Percentiles rank a stretch among this genome's conserved stretches.
Conservation (phyloP, 2,329 filamentous ascomycete genomes). For the Plenodomus biglobosus region DNA sequence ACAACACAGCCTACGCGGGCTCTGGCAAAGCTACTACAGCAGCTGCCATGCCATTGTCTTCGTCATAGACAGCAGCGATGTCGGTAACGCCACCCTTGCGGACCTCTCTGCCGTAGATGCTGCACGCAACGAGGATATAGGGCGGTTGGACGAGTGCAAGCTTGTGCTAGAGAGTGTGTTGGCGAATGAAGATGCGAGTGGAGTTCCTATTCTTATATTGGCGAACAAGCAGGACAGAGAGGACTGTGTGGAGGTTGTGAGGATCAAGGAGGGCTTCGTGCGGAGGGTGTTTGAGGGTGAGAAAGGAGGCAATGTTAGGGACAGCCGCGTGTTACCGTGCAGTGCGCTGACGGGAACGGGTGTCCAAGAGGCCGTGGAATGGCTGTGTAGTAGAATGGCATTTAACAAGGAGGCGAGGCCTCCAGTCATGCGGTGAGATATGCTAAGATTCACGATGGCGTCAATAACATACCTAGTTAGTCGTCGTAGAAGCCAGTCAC, state of each 20-base stretch:
- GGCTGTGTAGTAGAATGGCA: conserved; percentile 86
- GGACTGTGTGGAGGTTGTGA: conserved; percentile 94
- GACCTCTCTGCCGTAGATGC: conserved; percentile 43
- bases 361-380: conserved; percentile 94
- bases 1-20: conserved; percentile 80
- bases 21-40: conserved; percentile 96
- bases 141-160: conserved; percentile 82
- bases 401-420: conserved; percentile 96
- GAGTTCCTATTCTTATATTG: conserved; percentile 86
- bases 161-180: conserved; percentile 88
- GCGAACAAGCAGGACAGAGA: conserved; percentile 98
- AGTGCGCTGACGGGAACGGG: conserved; percentile 83
- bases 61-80: conserved; percentile 92
- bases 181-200: conserved; percentile 82
- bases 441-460: not conserved
- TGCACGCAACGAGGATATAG: conserved; percentile 40
- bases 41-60: conserved; percentile 97
- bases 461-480: no score
- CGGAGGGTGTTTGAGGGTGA: conserved; percentile 95
- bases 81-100: conserved; percentile 77
- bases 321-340: conserved; percentile 87
- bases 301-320: conserved; percentile 80
- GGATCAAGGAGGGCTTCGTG: conserved; percentile 95
- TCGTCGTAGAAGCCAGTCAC: no score
- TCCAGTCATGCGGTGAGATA: conserved; percentile 77